Evolutionary conservation across 2,329 filamentous ascomycete genomes (phyloP).

Genomic region (Talaromyces islandicus): DNA sequence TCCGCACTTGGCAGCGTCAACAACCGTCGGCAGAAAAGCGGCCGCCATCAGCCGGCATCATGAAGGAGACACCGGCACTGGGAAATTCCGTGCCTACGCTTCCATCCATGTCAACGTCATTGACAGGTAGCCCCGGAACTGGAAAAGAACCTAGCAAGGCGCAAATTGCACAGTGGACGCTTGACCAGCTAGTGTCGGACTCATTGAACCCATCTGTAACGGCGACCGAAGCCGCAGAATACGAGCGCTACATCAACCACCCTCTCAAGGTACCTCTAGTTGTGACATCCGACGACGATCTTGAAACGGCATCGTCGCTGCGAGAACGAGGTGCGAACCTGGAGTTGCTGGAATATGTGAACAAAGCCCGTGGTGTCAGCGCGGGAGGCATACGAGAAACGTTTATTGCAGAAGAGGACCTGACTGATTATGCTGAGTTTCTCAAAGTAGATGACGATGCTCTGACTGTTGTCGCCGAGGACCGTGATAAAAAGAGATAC

Average conservation of each 20-base stretch:
- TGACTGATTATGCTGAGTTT: constrained; percentile 70
- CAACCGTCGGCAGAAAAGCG: constrained; percentile 28
- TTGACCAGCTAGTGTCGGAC: constrained; percentile 77
- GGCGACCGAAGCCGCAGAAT: constrained; percentile 72
- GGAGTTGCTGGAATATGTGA: constrained; percentile 77
- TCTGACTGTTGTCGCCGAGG: constrained; percentile 80
- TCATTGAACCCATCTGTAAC: constrained; percentile 81
- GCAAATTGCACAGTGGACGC: constrained; percentile 74
- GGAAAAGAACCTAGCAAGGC: constrained; percentile 67
- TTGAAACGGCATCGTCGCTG: constrained; percentile 28
- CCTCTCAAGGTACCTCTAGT: constrained; percentile 78
- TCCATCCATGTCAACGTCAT: constrained; percentile 24
- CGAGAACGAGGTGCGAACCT: constrained; percentile 38
- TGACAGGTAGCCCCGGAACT: constrained; percentile 36
- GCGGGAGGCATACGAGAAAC: constrained; percentile 27
- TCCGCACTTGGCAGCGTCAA: constrained; percentile 25
- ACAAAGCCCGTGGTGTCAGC: constrained; percentile 60
- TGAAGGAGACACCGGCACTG: constrained; percentile 44
- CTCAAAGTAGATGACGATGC: constrained; percentile 73
- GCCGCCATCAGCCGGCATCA: constrained; percentile 44
- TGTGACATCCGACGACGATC: constrained; percentile 37
- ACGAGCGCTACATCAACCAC: constrained; percentile 81
- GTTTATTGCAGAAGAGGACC: constrained; percentile 54
- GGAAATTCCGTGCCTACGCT: constrained; percentile 14
- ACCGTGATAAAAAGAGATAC: constrained; percentile 86